Conservation (phyloP, 2,329 filamentous ascomycete species). For the Hypomyces rosellus region DNA sequence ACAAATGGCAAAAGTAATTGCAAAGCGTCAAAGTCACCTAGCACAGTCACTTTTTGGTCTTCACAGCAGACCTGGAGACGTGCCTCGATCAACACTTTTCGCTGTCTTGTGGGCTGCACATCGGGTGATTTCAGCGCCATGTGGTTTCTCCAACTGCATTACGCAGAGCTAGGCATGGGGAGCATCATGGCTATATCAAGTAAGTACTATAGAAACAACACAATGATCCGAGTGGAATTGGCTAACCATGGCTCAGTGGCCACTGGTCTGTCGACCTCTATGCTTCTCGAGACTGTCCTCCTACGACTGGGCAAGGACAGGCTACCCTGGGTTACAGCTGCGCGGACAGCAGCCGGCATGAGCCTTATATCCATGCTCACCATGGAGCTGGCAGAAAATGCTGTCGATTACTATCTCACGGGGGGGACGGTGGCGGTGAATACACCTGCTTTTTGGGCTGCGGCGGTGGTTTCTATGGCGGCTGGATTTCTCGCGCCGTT, state of each 20-base stretch:
- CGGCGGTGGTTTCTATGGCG: slow-evolving; percentile 37
- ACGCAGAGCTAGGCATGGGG: slow-evolving; percentile 39
- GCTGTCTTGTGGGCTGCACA: slow-evolving; percentile 50
- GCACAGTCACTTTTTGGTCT: no score
- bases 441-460: slow-evolving; percentile 45
- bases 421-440: slow-evolving; percentile 42
- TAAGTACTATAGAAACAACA: slow-evolving; percentile 17
- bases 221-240: no score
- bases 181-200: slow-evolving; percentile 48
- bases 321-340: slow-evolving; percentile 40
- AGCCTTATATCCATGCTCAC: slow-evolving; percentile 53
- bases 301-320: slow-evolving; percentile 42
- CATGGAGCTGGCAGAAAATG: slow-evolving; percentile 51
- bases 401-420: slow-evolving; percentile 49
- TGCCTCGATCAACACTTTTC: slow-evolving; percentile 47
- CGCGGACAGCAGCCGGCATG: slow-evolving; percentile 50
- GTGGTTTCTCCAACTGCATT: slow-evolving; percentile 47
- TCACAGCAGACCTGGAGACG: slow-evolving; percentile 35
- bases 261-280: slow-evolving; percentile 43
- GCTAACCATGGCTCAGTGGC: slow-evolving; percentile 34
- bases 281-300: slow-evolving; percentile 46
- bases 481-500: slow-evolving; percentile 44
- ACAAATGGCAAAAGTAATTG: no score
- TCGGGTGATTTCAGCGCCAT: slow-evolving; percentile 50
- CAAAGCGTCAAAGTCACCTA: no score